Evolutionary conservation across 805 yeast species (phyloP).

Genomic region (Novakomyces olei): DNA sequence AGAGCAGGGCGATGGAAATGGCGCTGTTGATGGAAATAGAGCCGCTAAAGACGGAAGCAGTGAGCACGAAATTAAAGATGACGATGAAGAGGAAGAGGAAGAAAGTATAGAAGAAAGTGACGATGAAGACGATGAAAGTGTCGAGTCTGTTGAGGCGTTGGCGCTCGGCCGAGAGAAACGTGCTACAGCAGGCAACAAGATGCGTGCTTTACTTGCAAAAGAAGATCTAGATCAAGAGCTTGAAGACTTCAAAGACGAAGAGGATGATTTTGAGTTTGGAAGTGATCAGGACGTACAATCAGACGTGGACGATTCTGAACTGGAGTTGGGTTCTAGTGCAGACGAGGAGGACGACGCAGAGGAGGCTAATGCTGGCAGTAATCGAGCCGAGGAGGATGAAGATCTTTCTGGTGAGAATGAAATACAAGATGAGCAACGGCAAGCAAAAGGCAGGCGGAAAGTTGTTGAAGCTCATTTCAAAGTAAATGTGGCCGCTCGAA

Average conservation of each 20-base stretch:
- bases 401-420: too few relatives aligned
- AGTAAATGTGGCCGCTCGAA: too few relatives aligned
- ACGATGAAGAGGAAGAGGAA: slow-evolving; percentile 5
- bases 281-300: neutral
- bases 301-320: neutral
- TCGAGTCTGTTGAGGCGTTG: slow-evolving; percentile 1
- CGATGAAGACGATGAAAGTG: slow-evolving; percentile 3
- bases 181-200: slow-evolving; percentile 1
- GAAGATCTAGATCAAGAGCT: neutral
- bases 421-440: too few relatives aligned
- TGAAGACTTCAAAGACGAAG: neutral
- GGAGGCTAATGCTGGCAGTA: neutral
- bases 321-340: neutral
- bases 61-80: slow-evolving; percentile 1
- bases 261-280: neutral
- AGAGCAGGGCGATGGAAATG: too few relatives aligned
- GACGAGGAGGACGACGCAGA: slow-evolving; percentile 1
- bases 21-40: neutral
- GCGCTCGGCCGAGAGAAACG: slow-evolving; percentile 1
- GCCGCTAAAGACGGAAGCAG: slow-evolving; percentile 2
- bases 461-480: too few relatives aligned
- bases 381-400: neutral
- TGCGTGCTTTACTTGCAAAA: slow-evolving; percentile 1
- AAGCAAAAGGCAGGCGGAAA: too few relatives aligned
- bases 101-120: slow-evolving; percentile 4